These are phyloP conservation scores for Fusarium brachygibbosum DNA, from an alignment of 2,329 filamentous ascomycete species.

Conservation along the genomic window DNA sequence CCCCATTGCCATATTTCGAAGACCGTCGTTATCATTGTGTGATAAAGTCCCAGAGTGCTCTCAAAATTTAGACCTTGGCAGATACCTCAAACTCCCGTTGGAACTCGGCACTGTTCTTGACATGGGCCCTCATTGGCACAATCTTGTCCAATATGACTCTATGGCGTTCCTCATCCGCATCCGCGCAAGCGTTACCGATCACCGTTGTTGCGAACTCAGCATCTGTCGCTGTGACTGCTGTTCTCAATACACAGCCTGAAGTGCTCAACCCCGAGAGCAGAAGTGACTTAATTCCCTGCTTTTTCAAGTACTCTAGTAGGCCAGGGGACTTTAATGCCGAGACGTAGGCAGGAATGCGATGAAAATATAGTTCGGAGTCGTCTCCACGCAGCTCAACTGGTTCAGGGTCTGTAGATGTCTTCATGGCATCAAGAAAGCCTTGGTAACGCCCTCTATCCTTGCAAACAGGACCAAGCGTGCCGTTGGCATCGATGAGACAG, in stretches of 20 bases:
- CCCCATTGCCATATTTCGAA: too few relatives aligned
- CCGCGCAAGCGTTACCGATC: constrained; percentile 11
- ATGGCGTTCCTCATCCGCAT: constrained; percentile 2
- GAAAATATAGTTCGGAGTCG: background rate
- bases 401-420: background rate
- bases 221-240: background rate
- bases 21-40: too few relatives aligned
- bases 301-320: background rate
- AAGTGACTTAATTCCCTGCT: constrained; percentile 4
- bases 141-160: constrained; percentile 8
- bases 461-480: too few relatives aligned
- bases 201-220: constrained; percentile 10
- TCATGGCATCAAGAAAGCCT: constrained; percentile 5
- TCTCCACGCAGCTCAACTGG: constrained; percentile 3
- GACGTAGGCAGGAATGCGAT: background rate
- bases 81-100: background rate
- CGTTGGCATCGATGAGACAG: constrained; percentile 8
- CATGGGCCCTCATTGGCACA: background rate
- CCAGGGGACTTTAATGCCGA: constrained; percentile 11
- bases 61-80: too few relatives aligned
- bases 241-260: constrained; percentile 13
- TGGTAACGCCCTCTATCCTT: background rate
- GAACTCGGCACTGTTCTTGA: background rate
- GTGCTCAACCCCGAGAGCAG: background rate
- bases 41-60: too few relatives aligned